phyloP scores from a whole-genome alignment of 2,329 filamentous ascomycete species.

The Penicillium nordicum region DNA sequence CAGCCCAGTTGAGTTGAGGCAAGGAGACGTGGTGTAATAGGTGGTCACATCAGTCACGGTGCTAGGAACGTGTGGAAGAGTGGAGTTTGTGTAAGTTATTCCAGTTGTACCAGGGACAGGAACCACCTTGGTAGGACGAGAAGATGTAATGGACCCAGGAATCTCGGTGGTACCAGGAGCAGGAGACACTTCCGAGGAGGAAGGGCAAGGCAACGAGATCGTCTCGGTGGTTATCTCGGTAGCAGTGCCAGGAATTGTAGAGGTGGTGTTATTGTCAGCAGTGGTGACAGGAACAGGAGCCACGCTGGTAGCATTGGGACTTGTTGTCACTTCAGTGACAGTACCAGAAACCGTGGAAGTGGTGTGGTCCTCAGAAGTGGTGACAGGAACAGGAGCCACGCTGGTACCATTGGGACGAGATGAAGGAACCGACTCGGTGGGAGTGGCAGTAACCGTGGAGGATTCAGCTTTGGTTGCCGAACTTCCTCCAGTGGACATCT shows the following conservation, averaged over 20 bases:
- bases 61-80: neutral
- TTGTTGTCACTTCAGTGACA: neutral
- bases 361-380: neutral
- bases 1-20: neutral
- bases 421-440: neutral
- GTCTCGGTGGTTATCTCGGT: neutral
- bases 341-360: neutral
- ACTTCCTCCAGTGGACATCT: neutral
- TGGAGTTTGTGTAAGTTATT: constrained; percentile 1
- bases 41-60: neutral
- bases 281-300: neutral
- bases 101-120: constrained; percentile 1
- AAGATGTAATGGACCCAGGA: neutral
- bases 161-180: neutral
- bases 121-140: neutral
- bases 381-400: neutral
- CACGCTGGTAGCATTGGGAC: no score
- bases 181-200: no score
- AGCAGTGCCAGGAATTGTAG: no score
- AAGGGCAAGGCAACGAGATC: no score
- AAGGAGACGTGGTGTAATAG: neutral
- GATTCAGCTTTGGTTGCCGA: neutral
- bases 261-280: no score
- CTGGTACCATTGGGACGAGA: neutral
- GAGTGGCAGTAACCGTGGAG: neutral